These are phyloP conservation scores for Phoenix dactylifera DNA, from an alignment of 176 grass and related monocot genomes.

Conservation along the genomic window DNA sequence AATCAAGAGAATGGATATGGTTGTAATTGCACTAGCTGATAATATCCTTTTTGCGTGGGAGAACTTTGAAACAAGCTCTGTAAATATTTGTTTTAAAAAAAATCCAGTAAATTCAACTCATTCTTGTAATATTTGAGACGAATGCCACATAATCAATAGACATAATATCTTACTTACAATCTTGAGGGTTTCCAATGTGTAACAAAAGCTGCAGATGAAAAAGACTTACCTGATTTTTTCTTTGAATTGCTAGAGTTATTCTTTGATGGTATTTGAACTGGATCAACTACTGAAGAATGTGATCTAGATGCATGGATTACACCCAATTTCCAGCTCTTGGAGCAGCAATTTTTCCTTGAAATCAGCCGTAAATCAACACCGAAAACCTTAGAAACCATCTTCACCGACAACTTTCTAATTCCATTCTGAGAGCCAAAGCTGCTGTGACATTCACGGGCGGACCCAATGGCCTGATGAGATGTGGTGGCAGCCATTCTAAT, in stretches of 20 bases:
- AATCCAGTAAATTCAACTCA: too few relatives aligned
- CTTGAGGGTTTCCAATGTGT: too few relatives aligned
- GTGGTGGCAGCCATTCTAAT: conserved; percentile 36
- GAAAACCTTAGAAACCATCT: not conserved
- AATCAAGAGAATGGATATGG: too few relatives aligned
- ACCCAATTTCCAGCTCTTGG: conserved; percentile 6
- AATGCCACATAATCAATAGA: too few relatives aligned
- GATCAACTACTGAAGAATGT: conserved; percentile 25
- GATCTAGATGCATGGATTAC: conserved; percentile 17
- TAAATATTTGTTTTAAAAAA: too few relatives aligned
- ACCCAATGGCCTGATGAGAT: conserved; percentile 21
- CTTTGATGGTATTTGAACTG: conserved; percentile 24
- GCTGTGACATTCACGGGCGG: not conserved
- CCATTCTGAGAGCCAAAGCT: conserved; percentile 4
- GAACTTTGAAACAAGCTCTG: too few relatives aligned
- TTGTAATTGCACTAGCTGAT: too few relatives aligned
- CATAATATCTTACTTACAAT: too few relatives aligned
- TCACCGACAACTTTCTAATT: not conserved
- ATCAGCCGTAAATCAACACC: conserved; percentile 7
- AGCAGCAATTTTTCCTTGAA: conserved; percentile 5
- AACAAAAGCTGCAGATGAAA: too few relatives aligned
- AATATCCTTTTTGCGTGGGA: too few relatives aligned
- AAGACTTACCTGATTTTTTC: conserved; percentile 50
- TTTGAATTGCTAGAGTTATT: conserved; percentile 15
- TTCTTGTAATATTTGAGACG: too few relatives aligned